Evolutionary conservation across 192 early-diverging fungal species (phyloP).

Genomic region (Endogone sp.): DNA sequence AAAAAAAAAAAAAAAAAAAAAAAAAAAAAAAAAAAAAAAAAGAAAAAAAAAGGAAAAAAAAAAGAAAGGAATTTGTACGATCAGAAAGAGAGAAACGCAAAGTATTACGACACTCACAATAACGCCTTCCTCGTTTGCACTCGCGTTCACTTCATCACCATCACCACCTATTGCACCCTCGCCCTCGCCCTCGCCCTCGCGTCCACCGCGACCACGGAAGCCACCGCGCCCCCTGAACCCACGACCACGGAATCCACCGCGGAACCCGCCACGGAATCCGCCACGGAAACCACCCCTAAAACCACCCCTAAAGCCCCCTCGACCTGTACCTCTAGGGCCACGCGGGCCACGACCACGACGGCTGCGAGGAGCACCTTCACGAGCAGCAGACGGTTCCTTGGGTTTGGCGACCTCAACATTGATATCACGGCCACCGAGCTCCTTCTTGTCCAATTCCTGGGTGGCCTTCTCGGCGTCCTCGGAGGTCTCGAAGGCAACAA

Average conservation of each 20-base stretch:
- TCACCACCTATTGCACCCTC: slow-evolving; percentile 16
- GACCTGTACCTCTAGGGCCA: slow-evolving; percentile 14
- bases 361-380: slow-evolving; percentile 20
- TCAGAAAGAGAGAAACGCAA: background rate
- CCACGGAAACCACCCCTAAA: background rate
- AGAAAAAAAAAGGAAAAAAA: background rate
- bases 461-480: slow-evolving; percentile 72
- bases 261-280: background rate
- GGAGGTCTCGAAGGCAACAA: slow-evolving; percentile 77
- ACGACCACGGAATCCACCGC: background rate
- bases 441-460: slow-evolving; percentile 67
- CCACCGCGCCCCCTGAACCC: too few species aligned
- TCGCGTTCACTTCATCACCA: background rate
- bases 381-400: slow-evolving; percentile 22
- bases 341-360: slow-evolving; percentile 37
- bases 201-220: slow-evolving; percentile 4
- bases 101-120: background rate
- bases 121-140: background rate
- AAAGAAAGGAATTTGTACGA: background rate
- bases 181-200: slow-evolving; percentile 20
- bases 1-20: too few species aligned
- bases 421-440: slow-evolving; percentile 83
- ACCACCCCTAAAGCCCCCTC: background rate
- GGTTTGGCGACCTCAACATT: slow-evolving; percentile 88
- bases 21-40: background rate